Percentiles rank a stretch among this genome's conserved stretches.
Conservation (phyloP, 2,329 filamentous ascomycete species). For the Claviceps maximensis region DNA sequence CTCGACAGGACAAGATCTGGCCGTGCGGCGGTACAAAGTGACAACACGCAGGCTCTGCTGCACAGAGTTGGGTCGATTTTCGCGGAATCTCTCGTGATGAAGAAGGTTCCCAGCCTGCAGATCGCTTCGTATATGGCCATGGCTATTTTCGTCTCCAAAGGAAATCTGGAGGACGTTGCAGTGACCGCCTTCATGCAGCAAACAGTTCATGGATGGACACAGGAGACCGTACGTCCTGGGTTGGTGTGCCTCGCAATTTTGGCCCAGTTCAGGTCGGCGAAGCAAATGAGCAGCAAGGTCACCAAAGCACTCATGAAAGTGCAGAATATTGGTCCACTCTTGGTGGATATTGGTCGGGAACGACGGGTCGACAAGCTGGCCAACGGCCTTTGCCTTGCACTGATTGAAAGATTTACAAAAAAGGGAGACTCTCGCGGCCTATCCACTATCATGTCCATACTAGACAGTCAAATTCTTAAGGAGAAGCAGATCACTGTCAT, state of each 20-base stretch:
- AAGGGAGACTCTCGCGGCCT: constrained; percentile 45
- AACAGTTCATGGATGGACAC: constrained; percentile 62
- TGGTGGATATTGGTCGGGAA: constrained; percentile 49
- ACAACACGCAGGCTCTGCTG: constrained; percentile 70
- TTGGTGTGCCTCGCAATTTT: constrained; percentile 71
- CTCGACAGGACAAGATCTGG: constrained; percentile 67
- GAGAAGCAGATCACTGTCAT: constrained; percentile 51
- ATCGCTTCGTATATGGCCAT: constrained; percentile 87
- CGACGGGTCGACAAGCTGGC: constrained; percentile 59
- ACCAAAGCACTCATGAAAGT: constrained; percentile 56
- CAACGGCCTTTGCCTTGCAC: constrained; percentile 55
- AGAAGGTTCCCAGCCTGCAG: constrained; percentile 64
- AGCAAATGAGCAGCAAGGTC: constrained; percentile 55
- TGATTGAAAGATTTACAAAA: constrained; percentile 48
- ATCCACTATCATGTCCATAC: constrained; percentile 45
- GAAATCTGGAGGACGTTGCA: constrained; percentile 61
- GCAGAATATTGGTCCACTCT: constrained; percentile 41
- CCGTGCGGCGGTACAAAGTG: constrained; percentile 58
- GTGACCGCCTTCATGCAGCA: constrained; percentile 87
- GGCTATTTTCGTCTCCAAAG: constrained; percentile 73
- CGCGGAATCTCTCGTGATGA: constrained; percentile 63
- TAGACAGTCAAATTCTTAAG: constrained; percentile 46
- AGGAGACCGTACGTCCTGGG: constrained; percentile 58
- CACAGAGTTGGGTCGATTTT: constrained; percentile 54
- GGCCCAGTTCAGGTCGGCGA: constrained; percentile 62